Conservation (phyloP, 1,284 basidiomycete species). For the Vanrija sp. region DNA sequence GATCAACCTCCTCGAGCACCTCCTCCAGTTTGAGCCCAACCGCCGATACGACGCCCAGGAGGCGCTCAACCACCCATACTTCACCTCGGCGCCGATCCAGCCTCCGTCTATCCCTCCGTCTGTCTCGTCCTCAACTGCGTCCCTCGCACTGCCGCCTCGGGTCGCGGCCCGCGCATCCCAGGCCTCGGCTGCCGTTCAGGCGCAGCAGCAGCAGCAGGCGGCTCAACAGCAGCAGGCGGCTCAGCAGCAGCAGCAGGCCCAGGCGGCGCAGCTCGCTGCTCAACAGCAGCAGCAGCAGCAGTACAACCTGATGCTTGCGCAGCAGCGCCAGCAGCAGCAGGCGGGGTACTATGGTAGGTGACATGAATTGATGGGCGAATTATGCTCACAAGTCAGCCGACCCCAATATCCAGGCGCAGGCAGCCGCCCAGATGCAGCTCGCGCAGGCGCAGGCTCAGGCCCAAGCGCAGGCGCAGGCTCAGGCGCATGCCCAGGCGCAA, state of each 20-base stretch:
- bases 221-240: conserved; percentile 34
- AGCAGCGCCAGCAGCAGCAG: conserved; percentile 27
- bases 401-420: conserved; percentile 16
- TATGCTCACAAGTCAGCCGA: conserved; percentile 8
- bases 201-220: conserved; percentile 41
- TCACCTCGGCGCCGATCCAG: conserved; percentile 55
- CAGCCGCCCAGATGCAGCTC: conserved; percentile 22
- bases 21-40: conserved; percentile 93
- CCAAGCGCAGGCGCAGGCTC: conserved; percentile 27
- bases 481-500: not conserved
- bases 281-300: conserved; percentile 34
- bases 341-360: conserved; percentile 37
- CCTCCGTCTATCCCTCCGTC: conserved; percentile 37
- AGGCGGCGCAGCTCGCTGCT: conserved; percentile 47
- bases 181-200: conserved; percentile 41
- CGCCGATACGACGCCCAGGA: conserved; percentile 89
- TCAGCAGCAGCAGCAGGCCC: conserved; percentile 43
- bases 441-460: conserved; percentile 38
- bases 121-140: conserved; percentile 29
- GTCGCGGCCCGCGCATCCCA: conserved; percentile 41
- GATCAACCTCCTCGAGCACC: conserved; percentile 87
- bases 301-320: conserved; percentile 18
- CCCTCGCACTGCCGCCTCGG: conserved; percentile 38
- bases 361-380: not conserved
- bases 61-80: conserved; percentile 90